Base-by-base conservation (phyloP, 1,139 yeast genomes). In the Lodderomyces elongisporus region DNA sequence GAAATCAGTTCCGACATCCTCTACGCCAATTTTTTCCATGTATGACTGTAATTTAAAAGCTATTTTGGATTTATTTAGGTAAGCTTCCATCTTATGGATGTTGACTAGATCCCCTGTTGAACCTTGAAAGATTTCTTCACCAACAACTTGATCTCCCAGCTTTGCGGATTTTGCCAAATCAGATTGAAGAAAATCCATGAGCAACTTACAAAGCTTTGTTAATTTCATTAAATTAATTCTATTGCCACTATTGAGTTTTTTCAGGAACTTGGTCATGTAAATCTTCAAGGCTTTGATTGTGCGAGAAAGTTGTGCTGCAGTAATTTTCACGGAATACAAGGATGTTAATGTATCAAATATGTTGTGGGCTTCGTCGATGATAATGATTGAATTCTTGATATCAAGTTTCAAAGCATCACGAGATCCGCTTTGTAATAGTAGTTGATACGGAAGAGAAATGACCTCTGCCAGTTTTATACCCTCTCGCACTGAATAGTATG, bases 321-420 rank as follows among this genome's bases (percentile, higher is more conserved):
- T 64, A 1, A 89, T 62, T 3, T 72, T 56, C 1, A 77, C 70
- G 0, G 96, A 85, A 47, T 83, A 72, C 41, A 89, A 61, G 1
- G 84, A 63, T 1, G 81, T 74, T 4, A 89, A 77, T 0, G 89
- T 79, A 45, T 88, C 96, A 21, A 88, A 53, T 27, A 89, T 60
- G 51, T 89, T 89, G 52, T 89, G 98, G 0, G 97, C 97, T 51
- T 89, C 98, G 52, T 89, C 98, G 25, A 89, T 80, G 3, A 91
- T 73, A 1, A 91, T 74, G 5, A 89, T 72, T 0, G 91, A 70
- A 39, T 77, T 71, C 33, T 71, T 68, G 12, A 89, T 51, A 31
- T 79, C 68, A 4, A 89, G 52, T 1, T 77, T 75, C 31, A 87
- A 55, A 0, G 78, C 62, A 3, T 68, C 65, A 46, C 96, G 64